phyloP scores from a whole-genome alignment of 108 stramenopile species.

The Poteriospumella lacustris region DNA sequence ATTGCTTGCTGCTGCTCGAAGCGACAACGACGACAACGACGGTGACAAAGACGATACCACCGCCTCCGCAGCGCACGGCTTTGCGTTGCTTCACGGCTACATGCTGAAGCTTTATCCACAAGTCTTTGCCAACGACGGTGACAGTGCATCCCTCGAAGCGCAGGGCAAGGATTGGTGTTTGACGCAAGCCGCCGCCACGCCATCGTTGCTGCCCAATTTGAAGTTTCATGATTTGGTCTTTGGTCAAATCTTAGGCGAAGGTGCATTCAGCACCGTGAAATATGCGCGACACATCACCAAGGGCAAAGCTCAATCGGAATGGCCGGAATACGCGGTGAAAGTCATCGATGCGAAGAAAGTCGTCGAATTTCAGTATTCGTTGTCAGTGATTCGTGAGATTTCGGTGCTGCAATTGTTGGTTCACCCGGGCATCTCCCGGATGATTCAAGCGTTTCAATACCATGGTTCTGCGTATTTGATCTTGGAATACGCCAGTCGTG shows the following conservation, averaged over 20 bases:
- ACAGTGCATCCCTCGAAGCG: too few relatives aligned
- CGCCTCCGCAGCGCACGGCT: too few relatives aligned
- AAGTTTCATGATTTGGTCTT: slow-evolving; percentile 96
- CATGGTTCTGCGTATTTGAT: slow-evolving; percentile 82
- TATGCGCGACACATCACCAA: slow-evolving; percentile 79
- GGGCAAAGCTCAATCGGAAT: slow-evolving; percentile 66
- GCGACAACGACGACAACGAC: too few relatives aligned
- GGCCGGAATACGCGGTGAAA: slow-evolving; percentile 95
- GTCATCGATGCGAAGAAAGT: slow-evolving; percentile 65
- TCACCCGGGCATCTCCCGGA: slow-evolving; percentile 81
- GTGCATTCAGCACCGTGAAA: slow-evolving; percentile 73
- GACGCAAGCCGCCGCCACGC: slow-evolving; percentile 37
- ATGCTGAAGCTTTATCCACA: neutral
- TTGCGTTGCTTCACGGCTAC: too few relatives aligned
- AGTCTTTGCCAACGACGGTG: neutral
- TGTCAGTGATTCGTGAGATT: slow-evolving; percentile 76
- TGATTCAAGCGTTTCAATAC: slow-evolving; percentile 84
- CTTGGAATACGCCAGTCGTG: slow-evolving; percentile 83
- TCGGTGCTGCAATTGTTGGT: slow-evolving; percentile 72
- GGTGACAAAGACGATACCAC: too few relatives aligned
- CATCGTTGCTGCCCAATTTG: slow-evolving; percentile 68
- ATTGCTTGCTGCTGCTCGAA: too few relatives aligned
- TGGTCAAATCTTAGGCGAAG: slow-evolving; percentile 80
- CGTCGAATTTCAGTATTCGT: slow-evolving; percentile 71
- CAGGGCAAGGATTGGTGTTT: neutral